phyloP scores from a whole-genome alignment of 495 filamentous ascomycete species.

The Aspergillus olivimuriae region DNA sequence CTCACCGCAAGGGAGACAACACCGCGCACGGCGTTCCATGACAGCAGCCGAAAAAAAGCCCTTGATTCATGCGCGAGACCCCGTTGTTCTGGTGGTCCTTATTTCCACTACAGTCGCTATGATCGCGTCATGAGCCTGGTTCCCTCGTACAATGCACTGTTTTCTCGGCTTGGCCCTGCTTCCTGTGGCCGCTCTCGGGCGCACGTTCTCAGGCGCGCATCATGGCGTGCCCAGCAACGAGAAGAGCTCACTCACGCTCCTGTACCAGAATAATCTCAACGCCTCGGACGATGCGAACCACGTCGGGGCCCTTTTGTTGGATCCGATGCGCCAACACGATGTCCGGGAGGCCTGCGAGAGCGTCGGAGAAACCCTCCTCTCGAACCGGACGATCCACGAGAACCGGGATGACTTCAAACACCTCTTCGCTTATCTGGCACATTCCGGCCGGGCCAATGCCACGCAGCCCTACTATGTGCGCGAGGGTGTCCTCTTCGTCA shows the following conservation, averaged over 20 bases:
- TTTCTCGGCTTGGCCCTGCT: too few relatives aligned
- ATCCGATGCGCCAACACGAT: conserved; percentile 20
- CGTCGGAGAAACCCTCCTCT: conserved; percentile 35
- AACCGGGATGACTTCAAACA: conserved; percentile 29
- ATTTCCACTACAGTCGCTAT: too few relatives aligned
- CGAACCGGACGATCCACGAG: conserved; percentile 24
- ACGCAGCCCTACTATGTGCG: conserved; percentile 26
- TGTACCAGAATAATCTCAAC: conserved; percentile 46
- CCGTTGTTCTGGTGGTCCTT: too few relatives aligned
- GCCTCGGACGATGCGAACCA: conserved; percentile 39
- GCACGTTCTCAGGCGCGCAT: too few relatives aligned
- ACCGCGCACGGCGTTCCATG: too few relatives aligned
- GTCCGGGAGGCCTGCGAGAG: conserved; percentile 31
- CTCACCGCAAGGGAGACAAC: too few relatives aligned
- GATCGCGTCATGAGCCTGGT: too few relatives aligned
- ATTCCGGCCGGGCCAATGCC: conserved; percentile 12
- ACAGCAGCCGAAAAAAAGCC: too few relatives aligned
- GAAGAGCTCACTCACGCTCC: conserved; percentile 32
- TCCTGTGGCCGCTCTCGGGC: too few relatives aligned
- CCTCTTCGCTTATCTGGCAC: conserved; percentile 33
- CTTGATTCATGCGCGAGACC: too few relatives aligned
- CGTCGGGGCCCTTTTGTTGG: conserved; percentile 36
- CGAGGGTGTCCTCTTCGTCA: conserved; percentile 23
- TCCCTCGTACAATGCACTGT: too few relatives aligned
- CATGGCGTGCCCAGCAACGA: too few relatives aligned